These are phyloP conservation scores for Monosporascus sp. DNA, from an alignment of 2,329 filamentous ascomycete species.

Conservation along the genomic window DNA sequence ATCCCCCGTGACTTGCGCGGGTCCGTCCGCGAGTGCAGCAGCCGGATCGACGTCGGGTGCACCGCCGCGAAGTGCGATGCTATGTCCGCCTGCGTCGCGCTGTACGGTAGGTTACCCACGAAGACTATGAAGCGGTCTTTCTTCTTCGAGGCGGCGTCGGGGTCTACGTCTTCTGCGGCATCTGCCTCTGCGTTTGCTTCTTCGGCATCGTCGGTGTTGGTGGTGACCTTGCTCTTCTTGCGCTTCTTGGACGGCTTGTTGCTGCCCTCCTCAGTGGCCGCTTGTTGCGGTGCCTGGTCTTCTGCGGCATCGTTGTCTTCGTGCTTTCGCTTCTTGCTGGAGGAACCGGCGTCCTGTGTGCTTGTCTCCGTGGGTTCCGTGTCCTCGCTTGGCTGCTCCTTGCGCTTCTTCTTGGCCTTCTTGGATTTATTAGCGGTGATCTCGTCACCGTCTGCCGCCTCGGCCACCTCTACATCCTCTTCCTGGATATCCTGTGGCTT, in stretches of 20 bases:
- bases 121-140: constrained; percentile 69
- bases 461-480: not conserved
- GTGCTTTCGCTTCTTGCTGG: constrained; percentile 35
- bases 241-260: constrained; percentile 18
- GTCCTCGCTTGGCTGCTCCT: constrained; percentile 26
- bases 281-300: constrained; percentile 13
- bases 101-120: constrained; percentile 86
- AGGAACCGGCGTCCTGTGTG: constrained; percentile 27
- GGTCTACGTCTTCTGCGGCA: constrained; percentile 7
- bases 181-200: constrained; percentile 13
- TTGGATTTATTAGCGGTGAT: constrained; percentile 20
- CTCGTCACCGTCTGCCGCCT: constrained; percentile 14
- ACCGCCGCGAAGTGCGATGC: constrained; percentile 73
- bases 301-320: constrained; percentile 19
- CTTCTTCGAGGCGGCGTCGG: constrained; percentile 19
- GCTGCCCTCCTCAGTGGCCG: constrained; percentile 9
- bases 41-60: constrained; percentile 63
- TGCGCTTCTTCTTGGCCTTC: constrained; percentile 30
- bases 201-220: not conserved
- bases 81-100: constrained; percentile 65
- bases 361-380: constrained; percentile 18
- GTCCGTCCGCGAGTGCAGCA: constrained; percentile 61
- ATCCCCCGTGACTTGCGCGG: constrained; percentile 65
- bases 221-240: constrained; percentile 22
- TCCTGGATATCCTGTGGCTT: not conserved